phyloP scores from a whole-genome alignment of 768 basidiomycete genomes.

The Lactarius sp. region DNA sequence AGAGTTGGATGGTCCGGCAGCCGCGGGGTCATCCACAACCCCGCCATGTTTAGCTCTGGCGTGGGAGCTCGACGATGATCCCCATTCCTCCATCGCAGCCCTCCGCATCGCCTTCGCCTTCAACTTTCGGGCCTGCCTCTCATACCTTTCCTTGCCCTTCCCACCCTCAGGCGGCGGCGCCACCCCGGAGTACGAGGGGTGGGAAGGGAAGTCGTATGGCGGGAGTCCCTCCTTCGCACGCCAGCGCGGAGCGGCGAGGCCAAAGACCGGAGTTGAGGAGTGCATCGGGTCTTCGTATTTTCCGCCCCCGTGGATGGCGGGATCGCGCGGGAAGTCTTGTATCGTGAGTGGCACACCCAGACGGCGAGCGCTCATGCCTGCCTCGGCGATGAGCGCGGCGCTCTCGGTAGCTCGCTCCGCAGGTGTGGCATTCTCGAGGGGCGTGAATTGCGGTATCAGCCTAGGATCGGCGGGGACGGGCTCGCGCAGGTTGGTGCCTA shows the following conservation, averaged over 20 bases:
- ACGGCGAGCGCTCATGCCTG: constrained; percentile 7
- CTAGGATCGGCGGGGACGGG: constrained; percentile 18
- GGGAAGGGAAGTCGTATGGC: background rate
- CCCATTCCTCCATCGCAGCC: too few relatives aligned
- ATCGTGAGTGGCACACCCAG: constrained; percentile 16
- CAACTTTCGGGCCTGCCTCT: background rate
- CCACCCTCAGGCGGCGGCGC: background rate
- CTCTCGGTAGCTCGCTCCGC: constrained; percentile 8
- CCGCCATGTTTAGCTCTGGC: background rate
- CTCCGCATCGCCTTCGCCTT: background rate
- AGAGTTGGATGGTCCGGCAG: background rate
- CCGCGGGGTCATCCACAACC: background rate
- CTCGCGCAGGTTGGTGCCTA: constrained; percentile 19
- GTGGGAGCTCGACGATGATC: background rate
- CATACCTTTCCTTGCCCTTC: background rate
- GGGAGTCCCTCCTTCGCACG: constrained; percentile 5
- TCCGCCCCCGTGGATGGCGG: background rate
- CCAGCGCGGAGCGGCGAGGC: constrained; percentile 12
- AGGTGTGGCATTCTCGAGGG: background rate
- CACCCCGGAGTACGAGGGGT: background rate
- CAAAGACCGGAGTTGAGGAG: constrained; percentile 2
- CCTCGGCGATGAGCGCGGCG: constrained; percentile 6
- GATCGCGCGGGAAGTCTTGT: constrained; percentile 12
- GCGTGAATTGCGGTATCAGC: constrained; percentile 3
- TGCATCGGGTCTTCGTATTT: constrained; percentile 7